Conservation (phyloP, 78 protist species). For the Dictyostelium brefeldianum region DNA sequence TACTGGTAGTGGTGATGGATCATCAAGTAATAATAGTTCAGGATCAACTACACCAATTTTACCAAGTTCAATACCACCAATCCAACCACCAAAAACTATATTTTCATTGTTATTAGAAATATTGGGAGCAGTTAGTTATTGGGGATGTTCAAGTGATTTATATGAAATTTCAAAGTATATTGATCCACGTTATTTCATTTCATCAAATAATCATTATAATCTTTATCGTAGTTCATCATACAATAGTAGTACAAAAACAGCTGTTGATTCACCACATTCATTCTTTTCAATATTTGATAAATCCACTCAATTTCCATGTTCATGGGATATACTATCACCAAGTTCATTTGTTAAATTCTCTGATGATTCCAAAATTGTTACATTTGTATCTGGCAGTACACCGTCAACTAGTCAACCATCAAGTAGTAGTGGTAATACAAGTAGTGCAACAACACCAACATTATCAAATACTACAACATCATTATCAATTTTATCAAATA, state of each 20-base stretch:
- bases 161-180: conserved; percentile 55
- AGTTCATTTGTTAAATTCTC: conserved; percentile 19
- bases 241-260: conserved; percentile 44
- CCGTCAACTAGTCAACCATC: background rate
- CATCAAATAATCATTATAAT: conserved; percentile 37
- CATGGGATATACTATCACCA: conserved; percentile 36
- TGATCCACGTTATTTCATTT: conserved; percentile 69
- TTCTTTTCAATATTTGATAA: conserved; percentile 71
- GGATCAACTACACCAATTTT: background rate
- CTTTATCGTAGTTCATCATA: conserved; percentile 29
- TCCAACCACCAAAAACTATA: background rate
- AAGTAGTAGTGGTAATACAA: background rate
- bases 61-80: background rate
- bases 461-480: background rate
- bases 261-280: conserved; percentile 76
- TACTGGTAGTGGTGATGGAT: background rate
- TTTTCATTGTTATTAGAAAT: conserved; percentile 57
- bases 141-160: conserved; percentile 66
- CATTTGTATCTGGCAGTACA: conserved; percentile 2
- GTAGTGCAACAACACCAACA: background rate
- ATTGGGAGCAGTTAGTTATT: conserved; percentile 68
- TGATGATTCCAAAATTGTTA: conserved; percentile 41
- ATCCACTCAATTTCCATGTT: conserved; percentile 42
- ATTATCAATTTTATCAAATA: background rate
- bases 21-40: background rate